These are phyloP conservation scores for Rhodosporidiobolus odoratus DNA, from an alignment of 768 basidiomycete species.

Conservation along the genomic window DNA sequence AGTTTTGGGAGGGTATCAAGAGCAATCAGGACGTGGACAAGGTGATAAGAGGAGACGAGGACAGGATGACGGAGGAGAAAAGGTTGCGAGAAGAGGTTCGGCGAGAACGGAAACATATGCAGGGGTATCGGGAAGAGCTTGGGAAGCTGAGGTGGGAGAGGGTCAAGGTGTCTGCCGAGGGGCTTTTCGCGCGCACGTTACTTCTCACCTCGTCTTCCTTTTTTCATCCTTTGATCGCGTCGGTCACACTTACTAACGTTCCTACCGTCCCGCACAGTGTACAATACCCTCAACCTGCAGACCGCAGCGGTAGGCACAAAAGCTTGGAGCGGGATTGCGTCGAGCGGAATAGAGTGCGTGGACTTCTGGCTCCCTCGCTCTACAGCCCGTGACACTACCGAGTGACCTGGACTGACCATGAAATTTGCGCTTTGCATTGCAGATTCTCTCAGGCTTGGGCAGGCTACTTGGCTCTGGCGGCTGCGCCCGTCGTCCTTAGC, in stretches of 20 bases:
- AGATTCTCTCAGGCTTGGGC: too few relatives aligned
- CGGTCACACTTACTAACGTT: too few relatives aligned
- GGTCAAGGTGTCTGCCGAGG: slow-evolving; percentile 7
- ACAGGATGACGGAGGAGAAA: not conserved
- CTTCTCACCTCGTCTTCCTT: too few relatives aligned
- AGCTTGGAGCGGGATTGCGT: not conserved
- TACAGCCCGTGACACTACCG: too few relatives aligned
- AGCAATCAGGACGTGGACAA: not conserved
- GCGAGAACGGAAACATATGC: not conserved
- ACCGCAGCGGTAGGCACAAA: not conserved
- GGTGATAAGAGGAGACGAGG: too few relatives aligned
- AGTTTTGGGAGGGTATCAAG: too few relatives aligned
- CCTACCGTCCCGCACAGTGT: not conserved
- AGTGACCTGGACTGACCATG: too few relatives aligned
- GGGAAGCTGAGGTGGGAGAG: not conserved
- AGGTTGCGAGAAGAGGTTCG: not conserved
- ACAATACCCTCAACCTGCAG: not conserved
- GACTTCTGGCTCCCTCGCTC: too few relatives aligned
- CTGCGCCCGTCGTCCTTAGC: too few relatives aligned
- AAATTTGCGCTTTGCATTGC: too few relatives aligned
- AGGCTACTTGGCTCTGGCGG: too few relatives aligned
- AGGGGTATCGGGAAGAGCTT: not conserved
- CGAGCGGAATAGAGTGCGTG: slow-evolving; percentile 1
- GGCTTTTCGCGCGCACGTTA: slow-evolving; percentile 16
- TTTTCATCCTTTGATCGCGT: too few relatives aligned